phyloP scores from a whole-genome alignment of 257 asterid species.

The Mentha longifolia region DNA sequence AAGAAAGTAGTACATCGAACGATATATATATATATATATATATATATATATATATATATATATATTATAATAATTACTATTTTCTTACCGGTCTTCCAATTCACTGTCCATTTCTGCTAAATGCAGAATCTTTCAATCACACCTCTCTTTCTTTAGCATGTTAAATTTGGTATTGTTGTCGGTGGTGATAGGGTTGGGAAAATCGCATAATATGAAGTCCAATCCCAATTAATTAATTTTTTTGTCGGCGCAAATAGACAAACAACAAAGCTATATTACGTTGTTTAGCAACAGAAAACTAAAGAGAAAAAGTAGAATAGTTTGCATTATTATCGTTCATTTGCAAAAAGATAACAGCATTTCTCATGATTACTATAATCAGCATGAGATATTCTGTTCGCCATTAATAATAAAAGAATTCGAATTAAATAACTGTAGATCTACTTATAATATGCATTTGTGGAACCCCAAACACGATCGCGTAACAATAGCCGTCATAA shows the following conservation, averaged over 20 bases:
- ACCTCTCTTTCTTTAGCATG: not conserved
- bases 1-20: no score
- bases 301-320: not conserved
- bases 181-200: conserved; percentile 3
- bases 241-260: conserved; percentile 30
- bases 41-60: no score
- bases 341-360: not conserved
- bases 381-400: not conserved
- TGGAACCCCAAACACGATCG: not conserved
- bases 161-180: not conserved
- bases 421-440: not conserved
- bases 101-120: no score
- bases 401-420: not conserved
- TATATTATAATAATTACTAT: no score
- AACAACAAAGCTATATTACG: not conserved
- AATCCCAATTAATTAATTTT: not conserved
- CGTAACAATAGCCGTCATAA: not conserved
- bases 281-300: not conserved
- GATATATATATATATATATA: no score
- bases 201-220: not conserved
- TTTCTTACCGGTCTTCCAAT: no score
- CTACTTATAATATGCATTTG: not conserved
- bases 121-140: not conserved
- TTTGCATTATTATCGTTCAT: not conserved
- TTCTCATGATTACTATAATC: not conserved